Evolutionary conservation across 2,329 filamentous ascomycete genomes (phyloP), one percentile per base, ranked within the genome.

Genomic region (Alternaria panax): DNA sequence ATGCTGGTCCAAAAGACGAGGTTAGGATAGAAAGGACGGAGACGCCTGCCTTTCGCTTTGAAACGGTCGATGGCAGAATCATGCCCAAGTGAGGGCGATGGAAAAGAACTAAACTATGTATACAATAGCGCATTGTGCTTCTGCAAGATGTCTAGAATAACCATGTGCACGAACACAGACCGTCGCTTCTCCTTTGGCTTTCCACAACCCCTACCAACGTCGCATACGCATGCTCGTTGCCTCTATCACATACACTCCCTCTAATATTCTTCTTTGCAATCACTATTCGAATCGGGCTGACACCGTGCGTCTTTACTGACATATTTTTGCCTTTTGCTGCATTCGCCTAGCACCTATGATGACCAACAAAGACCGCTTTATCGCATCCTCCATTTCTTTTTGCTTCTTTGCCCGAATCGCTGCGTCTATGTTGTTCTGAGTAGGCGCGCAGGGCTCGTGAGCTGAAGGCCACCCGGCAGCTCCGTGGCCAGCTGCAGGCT

Each of bases 401-500:
- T 20, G 14, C 51, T 34, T 53, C 32, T 22, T 22, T 3, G 22
- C 30, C n/a, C 48, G 24, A 18, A 16, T 16, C 12, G n/a, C 12
- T 9, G 9, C 38, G 16, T 45, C 38, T 25, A 53, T 25, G 25
- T 30, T 30, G 24, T 25, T 22, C 12, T 45, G 43, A 40, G 43
- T 25, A 42, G 41, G 11, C 12, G n/a, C 12, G 24, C 38, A 28
- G 41, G 52, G 32, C 52, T 56, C 25, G 46, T 51, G 20, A 59
- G 27, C 12, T 45, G 41, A 30, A 51, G 30, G 5, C 32, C 40
- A 25, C 38, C 46, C 16, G 46, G 52, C 25, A 51, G 27, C 12
- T 51, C 32, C 32, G 34, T 32, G 7, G n/a, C 51, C 20, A 62
- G 25, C 25, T 62, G 51, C 12, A 59, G 16, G 27, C 34, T 46